A percentile compares a stretch with the other conserved stretches of the same genome.
Conservation (phyloP, 2,329 filamentous ascomycete genomes). For the Coleophoma crateriformis region DNA sequence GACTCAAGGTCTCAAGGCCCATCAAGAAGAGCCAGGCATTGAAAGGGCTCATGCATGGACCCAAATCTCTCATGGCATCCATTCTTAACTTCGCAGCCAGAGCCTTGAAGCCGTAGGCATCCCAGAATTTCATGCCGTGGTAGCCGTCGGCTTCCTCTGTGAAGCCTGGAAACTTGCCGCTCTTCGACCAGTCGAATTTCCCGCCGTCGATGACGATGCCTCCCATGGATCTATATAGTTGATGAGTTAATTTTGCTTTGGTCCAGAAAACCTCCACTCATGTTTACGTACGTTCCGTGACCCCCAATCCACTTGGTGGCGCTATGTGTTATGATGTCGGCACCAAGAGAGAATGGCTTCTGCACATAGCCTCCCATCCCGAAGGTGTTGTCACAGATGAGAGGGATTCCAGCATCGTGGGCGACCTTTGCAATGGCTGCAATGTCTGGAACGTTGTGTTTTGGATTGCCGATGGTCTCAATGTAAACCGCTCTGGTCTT, state of each 20-base stretch:
- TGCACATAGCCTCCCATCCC: conserved; percentile 60
- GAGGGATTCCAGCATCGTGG: conserved; percentile 51
- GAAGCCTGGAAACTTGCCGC: conserved; percentile 65
- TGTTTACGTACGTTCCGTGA: conserved; percentile 50
- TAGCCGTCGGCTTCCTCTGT: conserved; percentile 56
- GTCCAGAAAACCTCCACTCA: no score
- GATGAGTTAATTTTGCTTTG: no score
- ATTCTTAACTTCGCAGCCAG: conserved; percentile 61
- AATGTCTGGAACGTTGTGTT: conserved; percentile 63
- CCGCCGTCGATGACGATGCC: conserved; percentile 60
- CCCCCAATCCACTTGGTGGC: conserved; percentile 65
- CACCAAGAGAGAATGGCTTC: conserved; percentile 56
- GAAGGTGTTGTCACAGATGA: conserved; percentile 57
- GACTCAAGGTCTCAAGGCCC: conserved; percentile 59
- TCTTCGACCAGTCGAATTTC: conserved; percentile 64
- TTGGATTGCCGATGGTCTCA: conserved; percentile 63
- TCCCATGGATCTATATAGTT: conserved; percentile 33
- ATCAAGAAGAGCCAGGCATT: conserved; percentile 63
- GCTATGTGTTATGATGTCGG: conserved; percentile 62
- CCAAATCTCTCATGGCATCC: conserved; percentile 62
- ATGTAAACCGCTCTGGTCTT: conserved; percentile 63
- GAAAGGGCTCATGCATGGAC: conserved; percentile 59
- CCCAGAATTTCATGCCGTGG: conserved; percentile 63
- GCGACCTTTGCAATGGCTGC: conserved; percentile 57
- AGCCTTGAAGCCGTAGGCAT: conserved; percentile 58